These are phyloP conservation scores for Globisporangium okanoganense DNA, from an alignment of 352 stramenopile genomes.

Conservation along the genomic window DNA sequence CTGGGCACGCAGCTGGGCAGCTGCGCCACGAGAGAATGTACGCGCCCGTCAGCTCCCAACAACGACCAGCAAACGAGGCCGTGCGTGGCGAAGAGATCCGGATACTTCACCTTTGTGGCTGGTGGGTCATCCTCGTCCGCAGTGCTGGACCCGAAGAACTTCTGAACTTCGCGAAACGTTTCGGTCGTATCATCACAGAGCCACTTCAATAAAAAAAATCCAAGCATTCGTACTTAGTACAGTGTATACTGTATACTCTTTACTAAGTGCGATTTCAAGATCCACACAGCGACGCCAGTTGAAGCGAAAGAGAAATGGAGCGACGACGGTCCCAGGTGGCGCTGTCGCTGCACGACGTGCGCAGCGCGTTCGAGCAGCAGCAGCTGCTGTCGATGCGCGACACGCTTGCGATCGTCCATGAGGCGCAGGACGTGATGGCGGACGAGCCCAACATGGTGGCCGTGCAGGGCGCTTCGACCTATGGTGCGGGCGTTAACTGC, in stretches of 20 bases:
- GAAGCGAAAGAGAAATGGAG: slow-evolving; percentile 19
- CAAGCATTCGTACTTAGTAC: too few species aligned
- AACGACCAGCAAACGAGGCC: not conserved
- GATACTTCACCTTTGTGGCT: not conserved
- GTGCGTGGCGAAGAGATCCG: not conserved
- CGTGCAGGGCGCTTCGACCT: slow-evolving; percentile 28
- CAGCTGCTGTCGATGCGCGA: slow-evolving; percentile 45
- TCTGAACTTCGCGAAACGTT: too few species aligned
- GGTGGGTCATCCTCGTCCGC: not conserved
- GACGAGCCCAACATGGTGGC: slow-evolving; percentile 57
- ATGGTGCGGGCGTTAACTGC: slow-evolving; percentile 19
- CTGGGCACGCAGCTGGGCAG: not conserved
- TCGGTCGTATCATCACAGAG: not conserved
- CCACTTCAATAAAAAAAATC: too few species aligned
- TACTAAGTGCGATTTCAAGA: too few species aligned
- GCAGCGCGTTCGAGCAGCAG: slow-evolving; percentile 61
- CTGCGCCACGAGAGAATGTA: not conserved
- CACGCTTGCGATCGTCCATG: slow-evolving; percentile 60
- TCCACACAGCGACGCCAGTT: not conserved
- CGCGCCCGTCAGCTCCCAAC: not conserved
- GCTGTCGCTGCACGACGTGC: slow-evolving; percentile 35
- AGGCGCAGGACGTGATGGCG: slow-evolving; percentile 56
- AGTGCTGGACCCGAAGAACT: not conserved
- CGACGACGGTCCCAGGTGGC: slow-evolving; percentile 31
- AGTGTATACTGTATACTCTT: too few species aligned